Base-by-base conservation (phyloP, 495 filamentous ascomycete genomes). In the Lasiosphaeris hirsuta region DNA sequence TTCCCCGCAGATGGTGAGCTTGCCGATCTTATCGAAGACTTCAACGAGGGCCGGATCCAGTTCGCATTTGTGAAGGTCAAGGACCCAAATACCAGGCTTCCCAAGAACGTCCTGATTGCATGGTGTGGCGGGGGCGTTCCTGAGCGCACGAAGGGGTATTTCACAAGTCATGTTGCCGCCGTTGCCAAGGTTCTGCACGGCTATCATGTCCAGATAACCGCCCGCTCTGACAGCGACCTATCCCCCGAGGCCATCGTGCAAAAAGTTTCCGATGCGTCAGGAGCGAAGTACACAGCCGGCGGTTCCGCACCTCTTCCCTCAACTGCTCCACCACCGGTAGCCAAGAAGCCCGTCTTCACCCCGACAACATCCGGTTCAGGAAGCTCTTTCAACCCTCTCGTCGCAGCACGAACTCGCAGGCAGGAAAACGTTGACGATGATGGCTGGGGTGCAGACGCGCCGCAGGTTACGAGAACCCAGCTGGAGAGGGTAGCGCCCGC, bases 111-210 rank as follows among this genome's bases (percentile, higher is more conserved):
- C 41, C 78, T 99, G 48, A 90, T 99, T 64, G 92, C 86, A 41
- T 99, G 94, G 94, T 99, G 94, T 69, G 94, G 94, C 41, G 92
- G 96, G 63, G 95, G 95, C 55, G 94, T 99, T n/a, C 94, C 94
- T 7, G 94, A 97, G 76, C 81, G 92, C 63, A 97, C 92, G 13
- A 97, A 97, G 69, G 94, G 94, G 19, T 97, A 97, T 69, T 99
- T 97, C 66, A 97, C 90, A 36, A 96, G 91, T 67, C 92, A 99
- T 75, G 71, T 92, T 15, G 85, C 90, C 57, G 85, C 90, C 14
- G 90, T 97, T 30, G 86, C 90, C 34, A 96, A 95, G 70, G 79
- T 96, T 55, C 79, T 99, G 23, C 92, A 96, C 76, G 94, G 94
- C 42, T 97, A 97, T 66, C 94, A 99, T 70, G 91, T 99, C 41